Evolutionary conservation across 1,284 basidiomycete genomes (phyloP), one percentile per base, ranked within the genome.

Genomic region (Ceratobasidium sp.): DNA sequence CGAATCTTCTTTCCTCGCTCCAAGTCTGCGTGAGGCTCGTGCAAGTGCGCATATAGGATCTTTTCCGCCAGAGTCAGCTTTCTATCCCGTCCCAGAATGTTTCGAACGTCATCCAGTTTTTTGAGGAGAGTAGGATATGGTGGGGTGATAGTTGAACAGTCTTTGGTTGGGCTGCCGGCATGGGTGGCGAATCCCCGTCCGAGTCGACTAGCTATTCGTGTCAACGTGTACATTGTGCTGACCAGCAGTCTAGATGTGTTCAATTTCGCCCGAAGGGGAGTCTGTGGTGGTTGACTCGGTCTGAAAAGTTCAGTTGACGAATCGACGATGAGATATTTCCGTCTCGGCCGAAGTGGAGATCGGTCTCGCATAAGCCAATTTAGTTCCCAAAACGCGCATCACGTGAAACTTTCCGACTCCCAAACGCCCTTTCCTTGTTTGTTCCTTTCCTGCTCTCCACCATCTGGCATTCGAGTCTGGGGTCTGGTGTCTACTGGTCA

Each of bases 41-140:
- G 79, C 64, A 99, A 80, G 80, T 99, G 97, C 74, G 93, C 89
- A 79, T 98, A 99, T 52, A 99, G 83, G 57, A 99, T 97, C 84
- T 99, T 99, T 80, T 99, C 97, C 27, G 96, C 91, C 16, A 99
- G 83, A 0, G 95, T 95, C 70, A 99, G 81, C 19, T 91, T 91
- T 68, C 87, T 81, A 72, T 80, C 78, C 71, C 83, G 62, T 14
- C 62, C 82, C 74, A 98, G 82, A 58, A 91, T 80, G 58, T 82
- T 77, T 69, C 91, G 87, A 66, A 95, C 92, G 62, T 79, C 80
- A 57, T 84, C 81, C 69, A 98, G 86, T 56, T 90, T 95, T 73
- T 85, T 77, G 57, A 93, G 82, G 54, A 99, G 83, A 69, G 82
- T 80, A 7, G 84, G 74, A 80, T 99, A 99, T 21, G 95, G 95